Evolutionary conservation across 768 basidiomycete species (phyloP), one percentile per base, ranked within the genome.

Genomic region (Tubosaeta sp.): DNA sequence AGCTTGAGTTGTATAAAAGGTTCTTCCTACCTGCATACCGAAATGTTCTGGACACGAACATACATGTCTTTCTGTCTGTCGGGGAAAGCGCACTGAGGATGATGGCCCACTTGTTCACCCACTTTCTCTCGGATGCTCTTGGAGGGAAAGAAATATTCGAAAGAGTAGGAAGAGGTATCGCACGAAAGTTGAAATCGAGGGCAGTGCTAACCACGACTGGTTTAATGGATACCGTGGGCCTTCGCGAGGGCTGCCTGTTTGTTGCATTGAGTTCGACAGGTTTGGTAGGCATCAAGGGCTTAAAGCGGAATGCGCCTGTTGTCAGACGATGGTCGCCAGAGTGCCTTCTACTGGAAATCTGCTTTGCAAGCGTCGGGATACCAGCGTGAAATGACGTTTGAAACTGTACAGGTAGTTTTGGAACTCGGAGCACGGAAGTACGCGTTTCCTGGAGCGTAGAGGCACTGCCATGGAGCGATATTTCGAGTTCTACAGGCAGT

Each of bases 21-120:
- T 21, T 3, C 21, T 8, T 21, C 52, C 24, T 59, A 82, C 84
- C 80, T 67, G 84, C 81, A 64, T 85, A 84, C 44, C 84, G 76
- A 59, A 87, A 76, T 32, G 76, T 72, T 47, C 77, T 76, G 12
- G 83, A 87, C 13, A 83, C 83, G 27, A 75, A 65, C n/a, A 64
- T 59, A 49, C 83, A 82, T 22, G 61, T 59, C 6, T 50, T 53
- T 6, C 84, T 68, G 45, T 83, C 81, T 44, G 61, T 46, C 7
- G 70, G 56, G 5, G 71, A 68, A 3, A 87, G 65, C 6, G 65
- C 69, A 51, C 78, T 77, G 7, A 89, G 68, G 14, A 83, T 67
- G 27, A 87, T 46, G 5, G 86, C 73, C 66, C 83, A 78, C 3
- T 56, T 62, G 19, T 73, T 59, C 4, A 84, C 79, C 48, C 69